These are phyloP conservation scores for Quercus berberidifolia DNA, from an alignment of 306 rosid genomes.

Conservation along the genomic window DNA sequence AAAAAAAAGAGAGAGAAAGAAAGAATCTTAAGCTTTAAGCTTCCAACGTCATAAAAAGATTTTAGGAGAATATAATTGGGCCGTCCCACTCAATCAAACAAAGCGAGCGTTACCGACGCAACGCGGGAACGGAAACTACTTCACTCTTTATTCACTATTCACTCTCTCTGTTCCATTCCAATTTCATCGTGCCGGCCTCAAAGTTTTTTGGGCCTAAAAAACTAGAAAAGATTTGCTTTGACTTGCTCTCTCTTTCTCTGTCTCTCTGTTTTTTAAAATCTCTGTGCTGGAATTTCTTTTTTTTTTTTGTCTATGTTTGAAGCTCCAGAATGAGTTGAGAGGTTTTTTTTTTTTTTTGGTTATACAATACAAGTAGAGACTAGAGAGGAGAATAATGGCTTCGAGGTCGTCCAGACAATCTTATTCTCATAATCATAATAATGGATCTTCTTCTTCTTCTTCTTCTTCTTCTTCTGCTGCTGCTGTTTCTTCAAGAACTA, in stretches of 20 bases:
- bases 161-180: background rate
- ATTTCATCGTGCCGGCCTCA: slow-evolving; percentile 17
- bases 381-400: slow-evolving; percentile 18
- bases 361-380: too few species aligned
- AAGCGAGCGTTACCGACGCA: background rate
- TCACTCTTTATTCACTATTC: background rate
- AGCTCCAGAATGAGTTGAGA: background rate
- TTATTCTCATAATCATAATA: slow-evolving; percentile 13
- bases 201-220: too few species aligned
- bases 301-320: background rate
- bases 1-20: too few species aligned
- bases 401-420: slow-evolving; percentile 14
- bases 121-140: slow-evolving; percentile 16
- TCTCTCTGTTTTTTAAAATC: too few species aligned
- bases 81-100: background rate
- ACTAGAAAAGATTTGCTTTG: background rate
- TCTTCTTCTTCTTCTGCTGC: background rate
- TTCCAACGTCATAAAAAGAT: too few species aligned
- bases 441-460: slow-evolving; percentile 4
- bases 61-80: too few species aligned
- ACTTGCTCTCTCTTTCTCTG: background rate
- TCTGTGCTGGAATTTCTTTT: too few species aligned
- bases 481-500: slow-evolving; percentile 7
- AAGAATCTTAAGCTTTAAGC: too few species aligned
- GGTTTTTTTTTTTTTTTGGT: background rate